Evolutionary conservation across 768 basidiomycete genomes (phyloP), one percentile per base, ranked within the genome.

Genomic region (Erythrobasidium yunnanense): DNA sequence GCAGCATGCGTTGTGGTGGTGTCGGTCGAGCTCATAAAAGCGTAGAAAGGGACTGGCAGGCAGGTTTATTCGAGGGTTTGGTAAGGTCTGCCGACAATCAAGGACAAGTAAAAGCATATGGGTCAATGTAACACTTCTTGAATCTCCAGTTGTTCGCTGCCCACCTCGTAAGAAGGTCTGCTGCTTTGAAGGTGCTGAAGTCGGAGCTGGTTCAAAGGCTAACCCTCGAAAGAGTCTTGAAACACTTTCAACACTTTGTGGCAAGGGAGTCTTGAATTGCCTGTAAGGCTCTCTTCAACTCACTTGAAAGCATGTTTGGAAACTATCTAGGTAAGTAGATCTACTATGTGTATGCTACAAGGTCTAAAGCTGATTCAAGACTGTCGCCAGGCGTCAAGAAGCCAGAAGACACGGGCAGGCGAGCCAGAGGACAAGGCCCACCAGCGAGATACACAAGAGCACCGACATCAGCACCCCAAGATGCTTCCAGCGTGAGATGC

Each of bases 1-100:
- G 60, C 60, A 63, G 60, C 60, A 63, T 63, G 45, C 49, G 60
- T 11, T n/a, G 38, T 29, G 38, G 60, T 50, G 49, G 46, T 51
- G 60, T 63, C 60, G 46, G 22, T 27, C 49, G 60, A 63, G 60
- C 29, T 63, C 60, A 63, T 63, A 63, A 63, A 63, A 63, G 56
- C 56, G 56, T 46, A 20, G 34, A 58, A 32, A 30, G 33, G 7
- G 56, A n/a, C 25, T 25, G 42, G 11, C 38, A n/a, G n/a, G n/a
- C n/a, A n/a, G n/a, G n/a, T n/a, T n/a, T n/a, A n/a, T n/a, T n/a
- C n/a, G n/a, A n/a, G n/a, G n/a, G n/a, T n/a, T n/a, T n/a, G n/a
- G n/a, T n/a, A n/a, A n/a, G n/a, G n/a, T n/a, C n/a, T n/a, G n/a
- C n/a, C n/a, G n/a, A n/a, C n/a, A n/a, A n/a, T n/a, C n/a, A n/a